Evolutionary conservation across 1,139 yeast genomes (phyloP), one percentile per base, ranked within the genome.

Genomic region (Nakaseomyces nivariensis): DNA sequence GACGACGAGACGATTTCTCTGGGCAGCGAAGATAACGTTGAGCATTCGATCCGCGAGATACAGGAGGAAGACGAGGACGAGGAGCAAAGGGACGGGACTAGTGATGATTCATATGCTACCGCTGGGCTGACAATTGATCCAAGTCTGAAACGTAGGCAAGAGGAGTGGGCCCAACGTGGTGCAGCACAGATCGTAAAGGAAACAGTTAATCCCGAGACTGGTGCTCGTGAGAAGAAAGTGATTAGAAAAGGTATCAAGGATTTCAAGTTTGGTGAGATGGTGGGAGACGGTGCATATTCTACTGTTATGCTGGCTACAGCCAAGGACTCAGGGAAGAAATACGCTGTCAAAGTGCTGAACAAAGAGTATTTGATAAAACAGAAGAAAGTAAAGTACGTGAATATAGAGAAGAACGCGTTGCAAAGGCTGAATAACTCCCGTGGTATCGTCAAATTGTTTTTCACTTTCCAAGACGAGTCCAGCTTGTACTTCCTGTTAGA

Each of bases 271-370:
- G 90, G 90, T 3, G 78, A 81, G 46, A 78, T 78, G 34, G 71
- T 85, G 36, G 95, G 95, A 13, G 90, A 83, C 64, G 95, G 95
- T 1, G 84, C 92, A 0, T 85, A 85, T 62, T 83, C 90, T 4
- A 84, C 88, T 0, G 95, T 85, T 5, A 72, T 77, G 55, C 70
- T 84, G 43, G 94, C 89, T 1, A 73, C 82, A 0, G 88, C 85
- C 55, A 77, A 74, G 48, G 68, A 66, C 27, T 76, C 78, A 36
- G 71, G 71, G 37, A 76, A 76, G 55, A 75, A 82, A 5, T 85
- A 76, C 62, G 95, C 95, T 26, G 81, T 85, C 32, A 85, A 85
- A 61, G 82, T 85, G 1, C 72, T 85, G 48, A 82, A 82, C 54
- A 85, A 85, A 59, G 75, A 81, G 52, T 89, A 85, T 61, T 78